A percentile compares a stretch with the other conserved stretches of the same genome.
These are phyloP conservation scores for Phialocephala subalpina DNA, from an alignment of 2,329 filamentous ascomycete species.

Conservation along the genomic window DNA sequence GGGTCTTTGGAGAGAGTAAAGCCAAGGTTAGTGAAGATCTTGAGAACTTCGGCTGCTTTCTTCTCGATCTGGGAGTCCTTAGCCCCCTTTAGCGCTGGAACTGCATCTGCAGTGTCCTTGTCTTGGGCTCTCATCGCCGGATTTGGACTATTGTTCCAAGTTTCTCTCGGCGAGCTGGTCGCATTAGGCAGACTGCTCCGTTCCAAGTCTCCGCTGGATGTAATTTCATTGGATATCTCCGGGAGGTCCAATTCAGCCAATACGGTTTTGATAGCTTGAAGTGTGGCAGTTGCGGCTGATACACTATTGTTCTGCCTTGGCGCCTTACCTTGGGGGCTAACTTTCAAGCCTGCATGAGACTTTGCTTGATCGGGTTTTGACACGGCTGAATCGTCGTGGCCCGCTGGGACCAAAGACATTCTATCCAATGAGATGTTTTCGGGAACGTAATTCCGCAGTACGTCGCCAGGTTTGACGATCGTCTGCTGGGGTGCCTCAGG, in stretches of 20 bases:
- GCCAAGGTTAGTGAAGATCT: slow-evolving; percentile 35
- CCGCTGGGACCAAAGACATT: slow-evolving; percentile 34
- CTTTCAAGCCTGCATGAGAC: slow-evolving; percentile 17
- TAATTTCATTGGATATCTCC: slow-evolving; percentile 21
- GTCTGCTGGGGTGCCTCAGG: slow-evolving; percentile 24
- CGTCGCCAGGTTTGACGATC: slow-evolving; percentile 13
- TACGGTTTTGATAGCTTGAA: slow-evolving; percentile 37
- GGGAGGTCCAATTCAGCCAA: slow-evolving; percentile 30
- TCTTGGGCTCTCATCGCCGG: slow-evolving; percentile 5
- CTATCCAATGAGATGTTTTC: slow-evolving; percentile 21
- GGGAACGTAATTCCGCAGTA: slow-evolving; percentile 8
- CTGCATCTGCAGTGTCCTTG: neutral
- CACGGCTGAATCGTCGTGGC: slow-evolving; percentile 22
- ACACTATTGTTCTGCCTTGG: slow-evolving; percentile 29
- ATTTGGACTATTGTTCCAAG: slow-evolving; percentile 21
- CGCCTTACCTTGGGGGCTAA: slow-evolving; percentile 33
- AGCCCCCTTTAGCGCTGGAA: neutral
- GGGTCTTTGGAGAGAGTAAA: slow-evolving; percentile 38
- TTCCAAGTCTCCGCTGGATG: slow-evolving; percentile 19
- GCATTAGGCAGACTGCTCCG: slow-evolving; percentile 34
- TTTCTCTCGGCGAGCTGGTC: slow-evolving; percentile 23
- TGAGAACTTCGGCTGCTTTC: slow-evolving; percentile 36
- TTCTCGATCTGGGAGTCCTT: slow-evolving; percentile 31
- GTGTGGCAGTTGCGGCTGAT: slow-evolving; percentile 36
- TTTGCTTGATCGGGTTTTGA: slow-evolving; percentile 24